phyloP scores from a whole-genome alignment of 2,329 filamentous ascomycete genomes.

The Stemphylium vesicarium region DNA sequence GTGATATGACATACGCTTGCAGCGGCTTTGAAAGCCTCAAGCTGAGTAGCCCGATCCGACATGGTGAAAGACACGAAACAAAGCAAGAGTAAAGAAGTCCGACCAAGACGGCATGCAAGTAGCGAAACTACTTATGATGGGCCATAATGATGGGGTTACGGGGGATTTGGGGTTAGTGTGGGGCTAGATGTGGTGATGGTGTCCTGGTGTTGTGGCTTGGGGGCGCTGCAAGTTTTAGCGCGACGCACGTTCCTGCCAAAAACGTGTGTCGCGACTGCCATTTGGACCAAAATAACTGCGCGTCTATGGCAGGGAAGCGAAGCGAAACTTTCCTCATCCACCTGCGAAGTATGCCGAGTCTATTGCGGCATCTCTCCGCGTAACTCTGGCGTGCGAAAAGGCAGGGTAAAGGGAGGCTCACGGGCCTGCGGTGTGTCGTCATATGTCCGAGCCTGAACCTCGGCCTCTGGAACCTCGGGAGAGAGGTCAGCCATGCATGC shows the following conservation, averaged over 20 bases:
- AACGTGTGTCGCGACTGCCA: constrained; percentile 8
- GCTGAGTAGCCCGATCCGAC: constrained; percentile 34
- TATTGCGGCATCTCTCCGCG: not conserved
- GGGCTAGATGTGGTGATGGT: not conserved
- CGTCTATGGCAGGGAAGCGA: not conserved
- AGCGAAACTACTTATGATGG: constrained; percentile 4
- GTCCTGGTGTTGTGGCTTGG: constrained; percentile 24
- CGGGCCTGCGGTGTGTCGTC: constrained; percentile 8
- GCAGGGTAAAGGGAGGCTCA: constrained; percentile 1
- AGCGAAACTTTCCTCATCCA: not conserved
- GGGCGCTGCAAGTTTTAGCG: constrained; percentile 11
- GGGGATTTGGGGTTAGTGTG: not conserved
- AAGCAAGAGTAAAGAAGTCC: not conserved
- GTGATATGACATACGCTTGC: constrained; percentile 43
- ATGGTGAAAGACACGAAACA: constrained; percentile 21
- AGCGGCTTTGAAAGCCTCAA: constrained; percentile 40
- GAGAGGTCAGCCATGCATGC: constrained; percentile 39
- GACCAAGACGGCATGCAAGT: not conserved
- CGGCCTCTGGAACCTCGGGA: constrained; percentile 44
- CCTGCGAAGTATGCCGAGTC: not conserved
- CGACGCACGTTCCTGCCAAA: constrained; percentile 26
- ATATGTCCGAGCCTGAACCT: constrained; percentile 35
- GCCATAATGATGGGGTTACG: constrained; percentile 10
- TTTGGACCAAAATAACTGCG: not conserved
- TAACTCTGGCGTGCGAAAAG: not conserved